Conservation (phyloP, 768 basidiomycete species). For the Rhizopogon sp. region DNA sequence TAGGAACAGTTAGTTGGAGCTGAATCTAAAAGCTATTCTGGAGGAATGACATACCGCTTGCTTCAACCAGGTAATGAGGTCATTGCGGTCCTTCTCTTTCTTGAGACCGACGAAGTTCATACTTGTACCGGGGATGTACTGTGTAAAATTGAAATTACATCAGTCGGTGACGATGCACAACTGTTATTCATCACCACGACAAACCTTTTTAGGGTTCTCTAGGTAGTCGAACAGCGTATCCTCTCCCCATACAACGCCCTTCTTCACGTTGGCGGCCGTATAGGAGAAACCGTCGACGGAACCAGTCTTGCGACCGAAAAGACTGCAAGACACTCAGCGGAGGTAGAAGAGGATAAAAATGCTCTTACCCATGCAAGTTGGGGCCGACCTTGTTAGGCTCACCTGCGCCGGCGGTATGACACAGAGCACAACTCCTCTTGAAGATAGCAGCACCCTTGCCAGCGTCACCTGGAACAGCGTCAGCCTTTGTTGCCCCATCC, state of each 20-base stretch:
- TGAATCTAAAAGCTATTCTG: neutral
- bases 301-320: constrained; percentile 86
- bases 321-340: constrained; percentile 29
- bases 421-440: constrained; percentile 94
- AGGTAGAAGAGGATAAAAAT: neutral
- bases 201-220: constrained; percentile 95
- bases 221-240: constrained; percentile 92
- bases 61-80: constrained; percentile 85
- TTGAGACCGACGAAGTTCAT: constrained; percentile 99
- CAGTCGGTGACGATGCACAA: neutral
- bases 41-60: constrained; percentile 47
- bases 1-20: neutral
- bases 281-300: constrained; percentile 84
- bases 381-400: constrained; percentile 90
- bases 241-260: constrained; percentile 84
- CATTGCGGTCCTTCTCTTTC: constrained; percentile 97
- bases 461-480: constrained; percentile 61
- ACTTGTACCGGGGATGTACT: constrained; percentile 97
- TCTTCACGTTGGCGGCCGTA: constrained; percentile 93
- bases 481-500: neutral
- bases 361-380: constrained; percentile 82
- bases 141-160: neutral
- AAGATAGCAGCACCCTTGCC: constrained; percentile 90
- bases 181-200: constrained; percentile 3
- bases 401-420: constrained; percentile 80